Base-by-base conservation (phyloP, 305 asterid genomes). In the Fraxinus sp. region DNA sequence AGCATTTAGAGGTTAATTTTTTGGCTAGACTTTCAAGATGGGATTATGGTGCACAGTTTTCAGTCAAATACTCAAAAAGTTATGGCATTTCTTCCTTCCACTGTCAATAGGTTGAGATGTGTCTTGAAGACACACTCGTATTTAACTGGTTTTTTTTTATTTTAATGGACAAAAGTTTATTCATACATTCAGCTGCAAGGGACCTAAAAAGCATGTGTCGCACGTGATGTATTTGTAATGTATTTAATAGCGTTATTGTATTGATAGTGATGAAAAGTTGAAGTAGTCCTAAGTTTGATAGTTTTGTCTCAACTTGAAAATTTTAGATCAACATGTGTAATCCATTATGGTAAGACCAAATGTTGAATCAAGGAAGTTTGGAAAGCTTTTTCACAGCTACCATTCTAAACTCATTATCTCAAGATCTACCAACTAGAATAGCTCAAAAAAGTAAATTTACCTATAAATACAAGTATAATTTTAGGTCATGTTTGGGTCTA, bases 121-220 rank as follows among this genome's bases (percentile, higher is more conserved):
- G 84, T 75, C 80, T 92, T 80, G 97, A 95, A 86, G 95, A 93
- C 79, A 93, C 86, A 86, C 91, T 95, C 87, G 57, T 92, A 80
- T 85, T 89, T 43, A 43, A 43, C 52, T 2, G 52, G 2, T 41
- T 41, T 43, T 41, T 36, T 43, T 7, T 7, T 7, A 39, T 43
- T 43, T 43, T 43, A 11, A 43, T 10, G 52, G n/a, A 43, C 52
- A 39, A 37, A 37, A 39, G 11, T 39, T 39, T 39, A 8, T 39
- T 39, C 52, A 41, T 10, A 41, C 14, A 41, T 41, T 43, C 52
- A 43, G 52, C 52, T 43, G 52, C 16, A 43, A 10, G 52, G 52
- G 16, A 43, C 52, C 52, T 10, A 43, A 43, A 43, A 43, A 43
- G 16, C n/a, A 43, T 43, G 16, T 10, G n/a, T 11, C n/a, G 52